Evolutionary conservation across 148 eudicot species (phyloP).

Genomic region (Agrostemma githago): DNA sequence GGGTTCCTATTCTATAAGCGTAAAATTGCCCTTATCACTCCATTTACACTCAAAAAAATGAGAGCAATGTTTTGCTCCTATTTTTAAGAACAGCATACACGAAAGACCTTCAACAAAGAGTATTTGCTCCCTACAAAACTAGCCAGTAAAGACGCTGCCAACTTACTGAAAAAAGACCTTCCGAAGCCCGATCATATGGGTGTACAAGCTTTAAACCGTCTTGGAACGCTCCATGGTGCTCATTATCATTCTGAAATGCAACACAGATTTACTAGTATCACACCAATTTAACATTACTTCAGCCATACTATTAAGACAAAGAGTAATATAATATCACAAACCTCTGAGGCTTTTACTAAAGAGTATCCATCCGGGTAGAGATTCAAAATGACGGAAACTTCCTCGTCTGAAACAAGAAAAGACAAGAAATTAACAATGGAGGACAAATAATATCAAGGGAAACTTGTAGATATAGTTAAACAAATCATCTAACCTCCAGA

Average conservation of each 20-base stretch:
- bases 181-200: constrained; percentile 84
- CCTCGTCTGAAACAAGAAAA: constrained; percentile 44
- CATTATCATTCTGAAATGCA: constrained; percentile 39
- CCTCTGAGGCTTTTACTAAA: constrained; percentile 71
- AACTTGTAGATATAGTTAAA: not conserved
- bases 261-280: not conserved
- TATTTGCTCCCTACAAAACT: not conserved
- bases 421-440: not conserved
- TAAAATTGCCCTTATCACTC: not conserved
- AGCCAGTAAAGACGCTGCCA: not conserved
- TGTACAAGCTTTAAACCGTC: constrained; percentile 59
- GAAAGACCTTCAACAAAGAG: not conserved
- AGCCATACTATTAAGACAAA: not conserved
- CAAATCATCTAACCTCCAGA: constrained; percentile 15
- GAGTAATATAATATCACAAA: constrained; percentile 24
- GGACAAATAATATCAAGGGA: not conserved
- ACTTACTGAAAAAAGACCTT: constrained; percentile 75
- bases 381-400: constrained; percentile 70
- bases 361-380: constrained; percentile 85
- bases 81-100: not conserved
- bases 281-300: not conserved
- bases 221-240: constrained; percentile 42
- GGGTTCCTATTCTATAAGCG: no score
- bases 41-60: not conserved
- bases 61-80: not conserved